Percentiles rank a stretch among this genome's conserved stretches.
Conservation (phyloP, 2,329 filamentous ascomycete genomes). For the Seiridium unicorne region DNA sequence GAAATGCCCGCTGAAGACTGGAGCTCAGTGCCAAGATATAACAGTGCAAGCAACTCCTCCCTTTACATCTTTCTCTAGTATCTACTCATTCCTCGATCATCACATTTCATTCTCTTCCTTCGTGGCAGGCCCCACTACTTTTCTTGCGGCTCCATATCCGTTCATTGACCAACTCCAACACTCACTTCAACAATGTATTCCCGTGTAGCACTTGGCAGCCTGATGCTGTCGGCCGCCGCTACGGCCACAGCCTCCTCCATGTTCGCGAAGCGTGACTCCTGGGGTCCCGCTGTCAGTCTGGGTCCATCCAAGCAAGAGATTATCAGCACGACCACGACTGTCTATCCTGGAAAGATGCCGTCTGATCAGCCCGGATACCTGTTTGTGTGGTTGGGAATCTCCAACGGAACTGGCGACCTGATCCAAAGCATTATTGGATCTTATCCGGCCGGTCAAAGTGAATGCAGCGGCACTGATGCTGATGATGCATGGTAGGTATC, state of each 20-base stretch:
- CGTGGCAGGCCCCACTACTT: background rate
- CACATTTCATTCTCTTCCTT: background rate
- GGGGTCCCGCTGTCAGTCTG: slow-evolving; percentile 20
- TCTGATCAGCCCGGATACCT: slow-evolving; percentile 19
- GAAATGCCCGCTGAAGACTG: no score
- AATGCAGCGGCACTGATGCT: slow-evolving; percentile 18
- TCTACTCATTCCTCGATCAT: background rate
- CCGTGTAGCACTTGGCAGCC: background rate
- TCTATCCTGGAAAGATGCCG: slow-evolving; percentile 23
- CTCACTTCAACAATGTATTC: background rate
- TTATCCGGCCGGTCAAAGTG: slow-evolving; percentile 18
- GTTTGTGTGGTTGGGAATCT: slow-evolving; percentile 24
- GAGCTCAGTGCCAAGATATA: no score
- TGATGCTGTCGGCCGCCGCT: slow-evolving; percentile 8
- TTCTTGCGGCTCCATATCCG: background rate
- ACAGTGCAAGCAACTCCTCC: no score
- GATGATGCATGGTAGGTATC: slow-evolving; percentile 11
- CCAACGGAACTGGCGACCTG: slow-evolving; percentile 22
- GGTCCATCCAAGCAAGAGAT: slow-evolving; percentile 18
- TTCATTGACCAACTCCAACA: background rate
- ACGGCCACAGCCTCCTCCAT: slow-evolving; percentile 6
- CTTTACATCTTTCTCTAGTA: no score
- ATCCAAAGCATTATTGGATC: slow-evolving; percentile 14
- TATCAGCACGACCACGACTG: slow-evolving; percentile 19
- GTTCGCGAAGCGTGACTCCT: slow-evolving; percentile 15